Evolutionary conservation across 768 basidiomycete genomes (phyloP).

Genomic region (Leccinum obscurum): DNA sequence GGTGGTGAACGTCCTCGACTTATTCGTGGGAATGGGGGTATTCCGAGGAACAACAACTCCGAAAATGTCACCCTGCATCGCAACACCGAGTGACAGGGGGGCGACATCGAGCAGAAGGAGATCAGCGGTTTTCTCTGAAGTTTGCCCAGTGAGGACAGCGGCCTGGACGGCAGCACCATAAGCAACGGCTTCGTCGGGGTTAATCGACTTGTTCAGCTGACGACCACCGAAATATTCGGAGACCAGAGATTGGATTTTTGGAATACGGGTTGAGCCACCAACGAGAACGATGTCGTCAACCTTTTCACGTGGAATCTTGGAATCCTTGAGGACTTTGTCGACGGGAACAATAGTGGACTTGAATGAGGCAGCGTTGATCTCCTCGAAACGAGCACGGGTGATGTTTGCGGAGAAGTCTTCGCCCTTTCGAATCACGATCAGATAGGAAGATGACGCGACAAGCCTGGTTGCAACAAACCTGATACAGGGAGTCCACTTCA

Average conservation of each 20-base stretch:
- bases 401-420: slow-evolving; percentile 99
- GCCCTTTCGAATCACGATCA: slow-evolving; percentile 51
- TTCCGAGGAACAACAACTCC: slow-evolving; percentile 99
- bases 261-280: slow-evolving; percentile 99
- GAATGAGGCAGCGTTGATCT: slow-evolving; percentile 94
- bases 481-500: slow-evolving; percentile 98
- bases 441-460: not conserved
- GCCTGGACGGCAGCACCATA: slow-evolving; percentile 99
- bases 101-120: slow-evolving; percentile 98
- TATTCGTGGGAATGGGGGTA: slow-evolving; percentile 99
- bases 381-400: slow-evolving; percentile 99
- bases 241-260: slow-evolving; percentile 97
- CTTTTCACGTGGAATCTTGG: slow-evolving; percentile 96
- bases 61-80: slow-evolving; percentile 99
- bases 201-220: slow-evolving; percentile 99
- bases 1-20: slow-evolving; percentile 97
- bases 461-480: slow-evolving; percentile 47
- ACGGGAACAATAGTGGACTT: slow-evolving; percentile 98
- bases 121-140: slow-evolving; percentile 98
- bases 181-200: slow-evolving; percentile 99
- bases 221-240: slow-evolving; percentile 99
- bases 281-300: slow-evolving; percentile 99
- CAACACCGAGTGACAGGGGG: slow-evolving; percentile 97
- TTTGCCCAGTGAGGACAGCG: slow-evolving; percentile 97
- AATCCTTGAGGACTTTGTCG: slow-evolving; percentile 98